A percentile compares a stretch with the other conserved stretches of the same genome.
phyloP scores from a whole-genome alignment of 257 asterid genomes.

The Anisodus acutangulus region DNA sequence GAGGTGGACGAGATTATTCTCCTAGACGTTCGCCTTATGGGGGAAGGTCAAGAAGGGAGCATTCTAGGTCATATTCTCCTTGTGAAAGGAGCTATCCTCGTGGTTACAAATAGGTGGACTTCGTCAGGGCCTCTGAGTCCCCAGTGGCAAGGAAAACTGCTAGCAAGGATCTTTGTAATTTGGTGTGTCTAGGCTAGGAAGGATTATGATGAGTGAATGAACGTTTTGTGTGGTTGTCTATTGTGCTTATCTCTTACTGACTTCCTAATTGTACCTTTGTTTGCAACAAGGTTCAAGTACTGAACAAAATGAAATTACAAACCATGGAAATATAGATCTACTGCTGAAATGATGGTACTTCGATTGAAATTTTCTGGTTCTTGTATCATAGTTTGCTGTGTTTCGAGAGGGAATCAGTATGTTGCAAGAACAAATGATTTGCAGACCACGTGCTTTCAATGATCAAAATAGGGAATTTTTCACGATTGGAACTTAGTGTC shows the following conservation, averaged over 20 bases:
- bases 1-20: conserved; percentile 38
- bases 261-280: not conserved
- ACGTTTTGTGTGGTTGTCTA: not conserved
- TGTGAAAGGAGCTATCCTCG: conserved; percentile 35
- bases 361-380: not conserved
- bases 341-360: not conserved
- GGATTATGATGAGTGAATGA: not conserved
- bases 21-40: conserved; percentile 51
- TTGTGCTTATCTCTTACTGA: not conserved
- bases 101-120: conserved; percentile 30
- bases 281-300: conserved; percentile 7
- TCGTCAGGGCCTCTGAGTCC: not conserved
- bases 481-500: no score
- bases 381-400: not conserved
- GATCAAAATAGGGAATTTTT: no score
- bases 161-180: not conserved
- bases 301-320: not conserved
- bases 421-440: not conserved
- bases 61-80: conserved; percentile 40
- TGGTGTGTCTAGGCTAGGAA: conserved; percentile 20
- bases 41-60: conserved; percentile 45
- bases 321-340: not conserved
- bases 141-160: not conserved
- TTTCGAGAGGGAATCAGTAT: not conserved
- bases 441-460: no score